Evolutionary conservation across 2,329 filamentous ascomycete genomes (phyloP).

Genomic region (Trichophyton mentagrophytes): DNA sequence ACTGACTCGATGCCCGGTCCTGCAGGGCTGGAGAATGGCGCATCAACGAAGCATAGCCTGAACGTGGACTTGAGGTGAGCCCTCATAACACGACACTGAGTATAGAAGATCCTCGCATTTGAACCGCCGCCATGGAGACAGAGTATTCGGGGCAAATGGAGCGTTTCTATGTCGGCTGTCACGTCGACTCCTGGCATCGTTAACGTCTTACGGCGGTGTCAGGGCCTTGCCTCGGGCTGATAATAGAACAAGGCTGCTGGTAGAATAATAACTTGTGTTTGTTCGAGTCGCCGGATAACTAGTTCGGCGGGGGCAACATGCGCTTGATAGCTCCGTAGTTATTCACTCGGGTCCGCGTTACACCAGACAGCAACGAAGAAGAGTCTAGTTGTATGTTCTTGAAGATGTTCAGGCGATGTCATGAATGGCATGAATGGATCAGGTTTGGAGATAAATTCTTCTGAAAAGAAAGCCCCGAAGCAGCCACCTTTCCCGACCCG

Average conservation of each 20-base stretch:
- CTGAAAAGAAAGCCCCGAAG: no score
- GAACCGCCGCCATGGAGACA: constrained; percentile 72
- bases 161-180: constrained; percentile 10
- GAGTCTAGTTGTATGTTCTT: not conserved
- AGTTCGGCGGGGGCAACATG: not conserved
- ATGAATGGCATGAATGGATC: not conserved
- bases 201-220: not conserved
- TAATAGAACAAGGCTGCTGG: not conserved
- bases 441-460: not conserved
- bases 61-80: constrained; percentile 44
- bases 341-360: constrained; percentile 1
- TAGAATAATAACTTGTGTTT: not conserved
- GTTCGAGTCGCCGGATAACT: not conserved
- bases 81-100: constrained; percentile 50
- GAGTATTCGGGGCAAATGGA: constrained; percentile 52
- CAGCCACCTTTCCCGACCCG: no score
- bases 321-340: not conserved
- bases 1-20: constrained; percentile 48
- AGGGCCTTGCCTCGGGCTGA: not conserved
- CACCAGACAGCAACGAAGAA: not conserved
- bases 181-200: not conserved
- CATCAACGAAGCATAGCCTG: constrained; percentile 61
- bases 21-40: constrained; percentile 49
- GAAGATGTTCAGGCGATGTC: not conserved
- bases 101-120: constrained; percentile 55